Conservation (phyloP, 768 basidiomycete genomes). For the Kwoniella heveanensis region DNA sequence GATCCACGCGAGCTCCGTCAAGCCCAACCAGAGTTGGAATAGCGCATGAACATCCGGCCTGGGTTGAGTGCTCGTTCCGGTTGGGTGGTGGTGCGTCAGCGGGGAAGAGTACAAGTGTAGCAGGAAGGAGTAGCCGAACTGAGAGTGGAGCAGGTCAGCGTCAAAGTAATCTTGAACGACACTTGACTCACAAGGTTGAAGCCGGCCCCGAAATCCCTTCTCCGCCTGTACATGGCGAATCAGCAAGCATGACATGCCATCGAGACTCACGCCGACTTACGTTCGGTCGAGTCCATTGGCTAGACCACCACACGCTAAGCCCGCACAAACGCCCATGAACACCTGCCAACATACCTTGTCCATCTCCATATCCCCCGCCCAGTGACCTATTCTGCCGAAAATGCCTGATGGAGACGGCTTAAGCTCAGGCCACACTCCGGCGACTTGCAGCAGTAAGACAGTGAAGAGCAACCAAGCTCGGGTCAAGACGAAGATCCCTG, state of each 20-base stretch:
- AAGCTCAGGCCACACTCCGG: conserved; percentile 42
- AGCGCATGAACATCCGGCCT: conserved; percentile 49
- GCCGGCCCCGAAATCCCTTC: conserved; percentile 41
- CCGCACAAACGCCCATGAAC: conserved; percentile 47
- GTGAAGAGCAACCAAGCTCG: conserved; percentile 46
- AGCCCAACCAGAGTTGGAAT: conserved; percentile 48
- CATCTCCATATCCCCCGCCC: conserved; percentile 48
- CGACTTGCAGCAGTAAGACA: conserved; percentile 45
- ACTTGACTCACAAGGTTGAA: conserved; percentile 47
- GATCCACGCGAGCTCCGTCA: conserved; percentile 47
- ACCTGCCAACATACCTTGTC: conserved; percentile 51
- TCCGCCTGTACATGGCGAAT: conserved; percentile 24
- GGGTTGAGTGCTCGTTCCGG: conserved; percentile 30
- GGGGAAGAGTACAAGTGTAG: conserved; percentile 52
- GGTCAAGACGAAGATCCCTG: conserved; percentile 37
- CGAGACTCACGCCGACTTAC: conserved; percentile 25
- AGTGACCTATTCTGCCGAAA: conserved; percentile 35
- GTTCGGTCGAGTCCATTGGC: conserved; percentile 46
- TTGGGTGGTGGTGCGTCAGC: conserved; percentile 47
- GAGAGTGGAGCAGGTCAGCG: conserved; percentile 6
- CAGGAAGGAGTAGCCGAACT: conserved; percentile 52
- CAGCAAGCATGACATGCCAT: no score
- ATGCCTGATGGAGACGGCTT: not conserved
- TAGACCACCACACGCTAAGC: conserved; percentile 39
- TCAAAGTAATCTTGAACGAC: no score